Evolutionary conservation across 257 asterid species (phyloP).

Genomic region (Asclepias syriaca): DNA sequence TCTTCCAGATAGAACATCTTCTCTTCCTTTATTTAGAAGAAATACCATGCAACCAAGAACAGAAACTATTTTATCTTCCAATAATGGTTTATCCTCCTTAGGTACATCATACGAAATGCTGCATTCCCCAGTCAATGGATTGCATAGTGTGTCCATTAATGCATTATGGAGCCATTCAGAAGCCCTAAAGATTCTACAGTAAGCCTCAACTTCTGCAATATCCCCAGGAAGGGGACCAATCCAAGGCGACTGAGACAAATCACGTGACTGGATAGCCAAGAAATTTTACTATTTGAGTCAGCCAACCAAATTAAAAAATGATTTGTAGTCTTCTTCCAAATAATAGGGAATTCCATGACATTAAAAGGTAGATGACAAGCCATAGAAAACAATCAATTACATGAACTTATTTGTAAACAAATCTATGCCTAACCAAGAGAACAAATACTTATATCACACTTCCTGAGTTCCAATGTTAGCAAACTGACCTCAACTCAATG

Average conservation of each 20-base stretch:
- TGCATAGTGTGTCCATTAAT: slow-evolving; percentile 83
- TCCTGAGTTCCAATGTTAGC: not conserved
- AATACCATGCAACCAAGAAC: slow-evolving; percentile 98
- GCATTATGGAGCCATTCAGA: slow-evolving; percentile 86
- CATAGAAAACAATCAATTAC: not conserved
- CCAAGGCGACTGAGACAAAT: slow-evolving; percentile 53
- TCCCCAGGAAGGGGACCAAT: slow-evolving; percentile 98
- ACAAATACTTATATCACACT: not conserved
- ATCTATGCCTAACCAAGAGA: not conserved
- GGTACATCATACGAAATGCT: slow-evolving; percentile 76
- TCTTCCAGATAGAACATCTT: slow-evolving; percentile 81
- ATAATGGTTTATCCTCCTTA: slow-evolving; percentile 64
- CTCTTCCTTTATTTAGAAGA: slow-evolving; percentile 86
- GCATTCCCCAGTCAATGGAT: slow-evolving; percentile 91
- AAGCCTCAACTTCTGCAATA: slow-evolving; percentile 96
- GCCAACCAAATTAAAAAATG: not conserved
- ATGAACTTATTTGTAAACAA: not conserved
- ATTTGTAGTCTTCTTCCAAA: not conserved
- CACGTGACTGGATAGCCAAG: slow-evolving; percentile 48
- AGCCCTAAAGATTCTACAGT: slow-evolving; percentile 89
- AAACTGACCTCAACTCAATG: not conserved
- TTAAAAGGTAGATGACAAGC: not conserved
- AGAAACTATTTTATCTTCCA: slow-evolving; percentile 87
- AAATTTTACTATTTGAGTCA: slow-evolving; percentile 30
- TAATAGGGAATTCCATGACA: not conserved